Evolutionary conservation across 2,329 filamentous ascomycete species (phyloP).

Genomic region (Cryphonectria carpinicola): DNA sequence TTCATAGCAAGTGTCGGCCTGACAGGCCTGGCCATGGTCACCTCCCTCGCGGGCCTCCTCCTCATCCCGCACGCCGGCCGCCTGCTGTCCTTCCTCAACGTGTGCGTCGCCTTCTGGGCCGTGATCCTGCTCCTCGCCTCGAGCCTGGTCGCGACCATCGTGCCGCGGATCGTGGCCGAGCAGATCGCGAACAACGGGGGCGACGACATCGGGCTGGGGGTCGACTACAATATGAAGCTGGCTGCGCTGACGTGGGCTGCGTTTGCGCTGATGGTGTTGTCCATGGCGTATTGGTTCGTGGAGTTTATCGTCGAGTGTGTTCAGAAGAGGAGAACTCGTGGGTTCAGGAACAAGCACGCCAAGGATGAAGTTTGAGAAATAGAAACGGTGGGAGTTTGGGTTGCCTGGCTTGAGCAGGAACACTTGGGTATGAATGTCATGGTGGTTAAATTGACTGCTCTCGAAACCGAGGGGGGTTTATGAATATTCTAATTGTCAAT

Average conservation of each 20-base stretch:
- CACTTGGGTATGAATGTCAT: background rate
- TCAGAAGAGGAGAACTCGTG: slow-evolving; percentile 10
- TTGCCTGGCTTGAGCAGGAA: background rate
- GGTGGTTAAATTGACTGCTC: background rate
- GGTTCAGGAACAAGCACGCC: background rate
- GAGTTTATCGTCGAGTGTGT: slow-evolving; percentile 23
- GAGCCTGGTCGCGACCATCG: slow-evolving; percentile 49
- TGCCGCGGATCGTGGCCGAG: slow-evolving; percentile 46
- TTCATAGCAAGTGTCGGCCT: slow-evolving; percentile 30
- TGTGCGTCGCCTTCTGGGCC: slow-evolving; percentile 43
- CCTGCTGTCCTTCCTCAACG: slow-evolving; percentile 42
- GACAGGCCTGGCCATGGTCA: slow-evolving; percentile 29
- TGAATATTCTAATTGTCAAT: background rate
- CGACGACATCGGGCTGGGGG: slow-evolving; percentile 49
- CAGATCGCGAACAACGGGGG: slow-evolving; percentile 35
- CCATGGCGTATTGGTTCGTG: slow-evolving; percentile 25
- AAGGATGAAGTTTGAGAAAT: background rate
- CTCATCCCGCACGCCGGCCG: slow-evolving; percentile 24
- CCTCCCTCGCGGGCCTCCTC: slow-evolving; percentile 25
- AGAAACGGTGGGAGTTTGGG: background rate
- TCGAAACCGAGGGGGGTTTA: background rate
- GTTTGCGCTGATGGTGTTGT: slow-evolving; percentile 47
- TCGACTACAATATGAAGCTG: slow-evolving; percentile 48
- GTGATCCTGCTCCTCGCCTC: slow-evolving; percentile 44
- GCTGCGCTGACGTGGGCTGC: slow-evolving; percentile 52